Evolutionary conservation across 495 filamentous ascomycete species (phyloP).

Genomic region (Haplographium delicatum): DNA sequence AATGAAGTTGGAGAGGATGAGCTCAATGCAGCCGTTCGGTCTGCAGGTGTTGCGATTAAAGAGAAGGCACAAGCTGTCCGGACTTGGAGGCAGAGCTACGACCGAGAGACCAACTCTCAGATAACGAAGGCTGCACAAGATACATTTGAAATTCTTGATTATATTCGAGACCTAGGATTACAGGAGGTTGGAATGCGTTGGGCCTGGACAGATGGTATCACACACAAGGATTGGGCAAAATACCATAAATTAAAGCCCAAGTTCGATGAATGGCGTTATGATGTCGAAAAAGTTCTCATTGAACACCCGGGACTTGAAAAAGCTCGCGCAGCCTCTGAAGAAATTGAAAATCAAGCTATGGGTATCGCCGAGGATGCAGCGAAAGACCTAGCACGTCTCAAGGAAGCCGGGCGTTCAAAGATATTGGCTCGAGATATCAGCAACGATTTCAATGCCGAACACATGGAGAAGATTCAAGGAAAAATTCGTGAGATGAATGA

Average conservation of each 20-base stretch:
- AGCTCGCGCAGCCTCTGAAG: conserved; percentile 62
- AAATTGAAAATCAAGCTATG: conserved; percentile 74
- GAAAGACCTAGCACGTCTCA: conserved; percentile 75
- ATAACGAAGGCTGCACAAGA: conserved; percentile 72
- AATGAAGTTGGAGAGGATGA: conserved; percentile 57
- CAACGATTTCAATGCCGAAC: conserved; percentile 65
- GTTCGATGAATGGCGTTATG: conserved; percentile 79
- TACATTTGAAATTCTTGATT: conserved; percentile 76
- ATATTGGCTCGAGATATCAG: conserved; percentile 67
- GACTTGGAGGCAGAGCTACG: conserved; percentile 69
- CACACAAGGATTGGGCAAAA: conserved; percentile 92
- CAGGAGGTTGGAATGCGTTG: conserved; percentile 97
- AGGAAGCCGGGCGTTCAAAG: conserved; percentile 84
- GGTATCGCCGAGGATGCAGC: conserved; percentile 72
- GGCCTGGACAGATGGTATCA: conserved; percentile 93
- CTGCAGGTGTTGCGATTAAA: conserved; percentile 71
- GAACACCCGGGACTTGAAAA: conserved; percentile 65
- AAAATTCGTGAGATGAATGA: conserved; percentile 34
- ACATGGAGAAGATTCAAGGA: conserved; percentile 38
- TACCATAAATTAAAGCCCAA: conserved; percentile 81
- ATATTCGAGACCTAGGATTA: conserved; percentile 79
- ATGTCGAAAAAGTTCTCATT: conserved; percentile 66
- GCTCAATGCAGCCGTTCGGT: conserved; percentile 57
- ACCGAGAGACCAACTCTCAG: conserved; percentile 60
- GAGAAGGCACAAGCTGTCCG: conserved; percentile 77